phyloP scores from a whole-genome alignment of 345 rosid genomes.

The Mangifera indica region DNA sequence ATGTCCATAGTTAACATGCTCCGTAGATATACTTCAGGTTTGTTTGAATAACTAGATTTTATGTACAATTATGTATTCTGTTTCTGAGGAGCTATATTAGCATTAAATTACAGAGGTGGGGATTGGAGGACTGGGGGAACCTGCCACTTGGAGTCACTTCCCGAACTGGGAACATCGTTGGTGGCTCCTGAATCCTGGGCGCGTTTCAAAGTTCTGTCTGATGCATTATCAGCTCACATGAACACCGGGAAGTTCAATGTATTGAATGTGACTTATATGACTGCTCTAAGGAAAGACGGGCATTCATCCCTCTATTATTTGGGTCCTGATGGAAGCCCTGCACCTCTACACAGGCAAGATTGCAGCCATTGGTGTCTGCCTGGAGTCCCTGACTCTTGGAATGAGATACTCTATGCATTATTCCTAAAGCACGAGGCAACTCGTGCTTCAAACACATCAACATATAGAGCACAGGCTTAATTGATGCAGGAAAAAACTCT shows the following conservation, averaged over 20 bases:
- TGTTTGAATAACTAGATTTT: background rate
- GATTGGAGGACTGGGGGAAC: slow-evolving; percentile 88
- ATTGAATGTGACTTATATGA: slow-evolving; percentile 68
- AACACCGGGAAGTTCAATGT: slow-evolving; percentile 40
- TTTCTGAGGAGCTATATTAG: background rate
- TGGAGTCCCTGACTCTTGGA: slow-evolving; percentile 94
- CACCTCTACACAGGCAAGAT: slow-evolving; percentile 69
- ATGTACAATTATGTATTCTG: background rate
- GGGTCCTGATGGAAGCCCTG: slow-evolving; percentile 49
- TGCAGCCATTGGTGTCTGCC: slow-evolving; percentile 99
- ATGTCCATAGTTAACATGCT: too few species aligned
- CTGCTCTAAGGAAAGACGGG: slow-evolving; percentile 77
- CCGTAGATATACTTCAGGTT: too few species aligned
- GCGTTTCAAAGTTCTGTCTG: slow-evolving; percentile 41
- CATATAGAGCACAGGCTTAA: slow-evolving; percentile 22
- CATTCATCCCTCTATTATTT: slow-evolving; percentile 76
- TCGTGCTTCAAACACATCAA: slow-evolving; percentile 23
- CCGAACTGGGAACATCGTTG: slow-evolving; percentile 51
- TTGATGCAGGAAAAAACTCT: background rate
- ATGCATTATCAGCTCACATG: slow-evolving; percentile 39
- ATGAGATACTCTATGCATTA: slow-evolving; percentile 68
- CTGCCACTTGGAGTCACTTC: slow-evolving; percentile 83
- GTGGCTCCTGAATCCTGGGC: slow-evolving; percentile 51
- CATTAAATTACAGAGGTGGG: slow-evolving; percentile 59
- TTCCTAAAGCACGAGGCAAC: slow-evolving; percentile 46